These are phyloP conservation scores for Cystobasidium tubakii DNA, from an alignment of 768 basidiomycete species.

Conservation along the genomic window DNA sequence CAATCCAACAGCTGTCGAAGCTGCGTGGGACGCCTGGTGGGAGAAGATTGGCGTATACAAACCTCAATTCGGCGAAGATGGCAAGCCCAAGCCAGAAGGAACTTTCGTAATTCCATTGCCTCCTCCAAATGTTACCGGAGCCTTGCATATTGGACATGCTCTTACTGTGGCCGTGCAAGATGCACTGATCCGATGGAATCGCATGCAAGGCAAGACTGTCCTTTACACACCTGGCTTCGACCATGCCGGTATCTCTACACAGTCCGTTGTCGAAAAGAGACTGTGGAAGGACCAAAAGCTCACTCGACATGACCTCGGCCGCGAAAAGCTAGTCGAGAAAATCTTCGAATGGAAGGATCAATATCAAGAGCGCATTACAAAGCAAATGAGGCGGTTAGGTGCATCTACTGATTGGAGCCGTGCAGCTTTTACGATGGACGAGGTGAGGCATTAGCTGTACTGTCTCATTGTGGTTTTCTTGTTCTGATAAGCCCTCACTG, in stretches of 20 bases:
- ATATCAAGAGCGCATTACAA: slow-evolving; percentile 91
- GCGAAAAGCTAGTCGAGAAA: slow-evolving; percentile 79
- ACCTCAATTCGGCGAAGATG: slow-evolving; percentile 61
- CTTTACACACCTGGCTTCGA: slow-evolving; percentile 92
- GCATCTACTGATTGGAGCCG: slow-evolving; percentile 93
- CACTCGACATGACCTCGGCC: slow-evolving; percentile 88
- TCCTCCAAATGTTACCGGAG: slow-evolving; percentile 95
- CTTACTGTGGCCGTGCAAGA: slow-evolving; percentile 90
- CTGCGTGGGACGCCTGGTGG: slow-evolving; percentile 92
- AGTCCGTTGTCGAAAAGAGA: slow-evolving; percentile 92
- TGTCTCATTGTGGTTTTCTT: too few species aligned
- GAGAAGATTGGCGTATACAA: slow-evolving; percentile 80
- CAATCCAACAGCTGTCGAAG: slow-evolving; percentile 88
- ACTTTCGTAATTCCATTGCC: slow-evolving; percentile 80
- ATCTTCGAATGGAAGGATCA: slow-evolving; percentile 97
- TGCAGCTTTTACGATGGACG: slow-evolving; percentile 90
- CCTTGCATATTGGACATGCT: slow-evolving; percentile 89
- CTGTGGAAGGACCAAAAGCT: slow-evolving; percentile 73
- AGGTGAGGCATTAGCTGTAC: slow-evolving; percentile 53
- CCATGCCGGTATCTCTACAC: slow-evolving; percentile 96
- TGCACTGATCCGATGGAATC: slow-evolving; percentile 83
- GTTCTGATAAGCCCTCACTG: slow-evolving; percentile 25
- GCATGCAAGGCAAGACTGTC: slow-evolving; percentile 87
- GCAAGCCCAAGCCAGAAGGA: slow-evolving; percentile 60
- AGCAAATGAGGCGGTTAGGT: slow-evolving; percentile 78